A percentile compares a stretch with the other conserved stretches of the same genome.
Evolutionary conservation across 208 protist species (phyloP).

Genomic region (Herpetomonas samuelpessoai): DNA sequence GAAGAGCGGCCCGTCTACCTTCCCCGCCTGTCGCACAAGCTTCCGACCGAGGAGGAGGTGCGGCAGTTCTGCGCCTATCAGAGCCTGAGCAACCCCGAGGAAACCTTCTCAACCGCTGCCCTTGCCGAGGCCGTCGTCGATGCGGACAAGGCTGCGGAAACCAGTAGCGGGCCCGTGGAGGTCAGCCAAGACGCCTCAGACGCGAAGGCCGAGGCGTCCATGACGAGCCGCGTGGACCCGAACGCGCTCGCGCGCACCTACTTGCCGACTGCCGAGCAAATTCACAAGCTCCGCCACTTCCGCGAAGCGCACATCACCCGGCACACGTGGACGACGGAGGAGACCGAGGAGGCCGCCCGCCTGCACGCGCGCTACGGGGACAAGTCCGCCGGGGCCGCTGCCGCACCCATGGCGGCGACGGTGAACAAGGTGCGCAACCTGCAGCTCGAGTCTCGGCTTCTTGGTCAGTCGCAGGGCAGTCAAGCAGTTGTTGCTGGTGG

Average conservation of each 20-base stretch:
- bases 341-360: constrained; percentile 36
- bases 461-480: neutral
- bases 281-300: constrained; percentile 33
- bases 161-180: neutral
- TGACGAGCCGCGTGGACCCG: neutral
- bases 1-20: constrained; percentile 49
- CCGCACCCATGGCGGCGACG: constrained; percentile 28
- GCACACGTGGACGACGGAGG: constrained; percentile 45
- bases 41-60: constrained; percentile 53
- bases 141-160: neutral
- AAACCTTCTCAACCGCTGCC: constrained; percentile 23
- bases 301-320: constrained; percentile 33
- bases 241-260: constrained; percentile 20
- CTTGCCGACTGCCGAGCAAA: constrained; percentile 44
- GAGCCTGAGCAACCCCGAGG: constrained; percentile 19
- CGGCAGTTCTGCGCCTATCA: constrained; percentile 43
- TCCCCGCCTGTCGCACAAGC: constrained; percentile 51
- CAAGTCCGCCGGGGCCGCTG: constrained; percentile 27
- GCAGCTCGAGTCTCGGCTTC: neutral
- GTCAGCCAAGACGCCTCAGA: neutral
- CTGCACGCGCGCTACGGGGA: constrained; percentile 31
- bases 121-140: constrained; percentile 11
- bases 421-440: constrained; percentile 21
- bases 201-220: neutral
- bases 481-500: too few species aligned